Evolutionary conservation across 192 early-diverging fungal species (phyloP).

Genomic region (Geranomyces variabilis): DNA sequence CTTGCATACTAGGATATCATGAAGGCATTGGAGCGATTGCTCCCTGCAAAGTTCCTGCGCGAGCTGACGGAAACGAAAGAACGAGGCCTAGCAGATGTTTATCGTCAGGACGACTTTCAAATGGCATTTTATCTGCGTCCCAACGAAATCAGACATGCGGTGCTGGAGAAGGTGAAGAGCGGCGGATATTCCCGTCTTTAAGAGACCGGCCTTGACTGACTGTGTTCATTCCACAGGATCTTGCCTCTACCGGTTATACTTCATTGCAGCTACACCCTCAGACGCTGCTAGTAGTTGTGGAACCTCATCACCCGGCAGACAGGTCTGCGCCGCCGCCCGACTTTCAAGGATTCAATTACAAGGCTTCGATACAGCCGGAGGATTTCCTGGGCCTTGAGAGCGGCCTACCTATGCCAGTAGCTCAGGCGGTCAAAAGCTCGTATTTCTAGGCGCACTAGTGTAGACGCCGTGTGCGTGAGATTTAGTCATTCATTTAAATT

Average conservation of each 20-base stretch:
- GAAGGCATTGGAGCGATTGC: not conserved
- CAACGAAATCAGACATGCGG: not conserved
- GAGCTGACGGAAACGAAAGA: slow-evolving; percentile 1
- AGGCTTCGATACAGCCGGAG: not conserved
- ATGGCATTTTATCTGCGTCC: slow-evolving; percentile 13
- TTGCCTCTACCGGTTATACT: slow-evolving; percentile 7
- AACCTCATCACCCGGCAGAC: slow-evolving; percentile 9
- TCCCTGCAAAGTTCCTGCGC: not conserved
- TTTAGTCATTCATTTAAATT: too few species aligned
- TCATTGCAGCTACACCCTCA: not conserved
- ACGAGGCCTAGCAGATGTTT: slow-evolving; percentile 19
- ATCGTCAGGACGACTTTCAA: slow-evolving; percentile 4
- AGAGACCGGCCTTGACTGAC: not conserved
- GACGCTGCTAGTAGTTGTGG: slow-evolving; percentile 10
- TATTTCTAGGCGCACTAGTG: not conserved
- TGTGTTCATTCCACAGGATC: not conserved
- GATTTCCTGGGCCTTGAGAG: slow-evolving; percentile 10
- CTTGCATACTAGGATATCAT: not conserved
- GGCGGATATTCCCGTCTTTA: not conserved
- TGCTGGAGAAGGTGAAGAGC: not conserved
- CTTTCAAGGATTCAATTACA: slow-evolving; percentile 24
- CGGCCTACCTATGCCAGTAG: not conserved
- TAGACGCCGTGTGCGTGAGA: too few species aligned
- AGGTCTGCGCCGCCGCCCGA: slow-evolving; percentile 13
- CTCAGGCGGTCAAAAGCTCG: not conserved